A percentile compares a stretch with the other conserved stretches of the same genome.
Evolutionary conservation across 208 protist species (phyloP).

Genomic region (Leishmania gerbilli): DNA sequence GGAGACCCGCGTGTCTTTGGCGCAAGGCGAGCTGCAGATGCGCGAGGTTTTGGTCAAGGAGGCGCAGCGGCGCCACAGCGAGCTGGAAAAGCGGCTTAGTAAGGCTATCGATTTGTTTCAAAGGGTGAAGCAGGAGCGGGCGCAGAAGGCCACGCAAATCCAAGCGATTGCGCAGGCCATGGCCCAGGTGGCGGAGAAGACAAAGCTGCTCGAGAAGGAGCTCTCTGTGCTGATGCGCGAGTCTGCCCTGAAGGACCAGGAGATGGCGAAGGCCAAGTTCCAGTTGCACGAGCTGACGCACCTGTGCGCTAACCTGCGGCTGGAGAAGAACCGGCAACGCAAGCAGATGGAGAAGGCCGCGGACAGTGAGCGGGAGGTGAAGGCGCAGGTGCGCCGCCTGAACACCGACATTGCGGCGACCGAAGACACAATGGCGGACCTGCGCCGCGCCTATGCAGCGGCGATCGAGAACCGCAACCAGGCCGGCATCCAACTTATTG

Average conservation of each 20-base stretch:
- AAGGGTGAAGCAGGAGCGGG: slow-evolving; percentile 92
- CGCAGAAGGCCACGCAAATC: slow-evolving; percentile 93
- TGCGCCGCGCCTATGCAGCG: slow-evolving; percentile 86
- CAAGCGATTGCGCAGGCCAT: slow-evolving; percentile 92
- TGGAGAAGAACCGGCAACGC: slow-evolving; percentile 87
- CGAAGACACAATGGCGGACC: slow-evolving; percentile 87
- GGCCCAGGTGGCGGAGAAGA: slow-evolving; percentile 96
- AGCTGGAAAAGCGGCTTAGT: slow-evolving; percentile 77
- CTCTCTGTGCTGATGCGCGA: slow-evolving; percentile 90
- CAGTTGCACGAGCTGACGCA: slow-evolving; percentile 77
- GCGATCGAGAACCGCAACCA: slow-evolving; percentile 93
- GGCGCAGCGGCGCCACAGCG: slow-evolving; percentile 56
- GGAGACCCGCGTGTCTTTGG: slow-evolving; percentile 65
- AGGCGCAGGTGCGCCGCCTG: slow-evolving; percentile 90
- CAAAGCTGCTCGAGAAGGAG: slow-evolving; percentile 95
- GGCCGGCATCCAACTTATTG: slow-evolving; percentile 96
- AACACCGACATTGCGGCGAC: slow-evolving; percentile 89
- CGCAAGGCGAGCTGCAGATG: slow-evolving; percentile 90
- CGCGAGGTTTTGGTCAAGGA: slow-evolving; percentile 68
- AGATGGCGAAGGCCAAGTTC: slow-evolving; percentile 80
- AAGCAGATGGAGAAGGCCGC: slow-evolving; percentile 61
- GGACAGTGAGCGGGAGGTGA: slow-evolving; percentile 78
- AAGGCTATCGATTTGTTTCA: slow-evolving; percentile 87
- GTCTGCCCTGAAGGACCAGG: slow-evolving; percentile 86
- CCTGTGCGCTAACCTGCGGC: slow-evolving; percentile 68